Conservation (phyloP, 495 filamentous ascomycete genomes). For the Parmelia sp. region DNA sequence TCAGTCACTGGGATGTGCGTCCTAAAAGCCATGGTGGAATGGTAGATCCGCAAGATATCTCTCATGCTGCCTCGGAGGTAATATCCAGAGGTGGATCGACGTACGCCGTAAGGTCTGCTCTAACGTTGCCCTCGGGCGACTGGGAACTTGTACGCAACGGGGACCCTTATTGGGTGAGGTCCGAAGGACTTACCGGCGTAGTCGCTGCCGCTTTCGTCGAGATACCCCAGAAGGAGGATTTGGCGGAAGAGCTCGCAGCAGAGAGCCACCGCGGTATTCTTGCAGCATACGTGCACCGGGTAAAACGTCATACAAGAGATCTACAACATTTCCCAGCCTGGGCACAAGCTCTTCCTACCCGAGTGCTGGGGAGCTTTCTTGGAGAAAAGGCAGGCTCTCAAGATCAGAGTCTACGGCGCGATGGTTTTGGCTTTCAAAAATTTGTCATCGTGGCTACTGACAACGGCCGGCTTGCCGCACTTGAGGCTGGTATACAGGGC, state of each 20-base stretch:
- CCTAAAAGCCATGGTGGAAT: conserved; percentile 31
- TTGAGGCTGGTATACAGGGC: conserved; percentile 71
- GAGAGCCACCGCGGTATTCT: conserved; percentile 77
- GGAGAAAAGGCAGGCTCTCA: conserved; percentile 38
- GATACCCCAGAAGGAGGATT: conserved; percentile 54
- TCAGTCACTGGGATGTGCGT: conserved; percentile 62
- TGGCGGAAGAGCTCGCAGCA: conserved; percentile 73
- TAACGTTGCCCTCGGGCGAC: conserved; percentile 64
- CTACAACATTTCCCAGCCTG: conserved; percentile 73
- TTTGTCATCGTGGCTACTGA: conserved; percentile 73
- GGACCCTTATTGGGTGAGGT: conserved; percentile 68
- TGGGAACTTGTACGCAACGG: conserved; percentile 83
- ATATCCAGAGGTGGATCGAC: conserved; percentile 55
- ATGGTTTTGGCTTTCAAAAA: conserved; percentile 85
- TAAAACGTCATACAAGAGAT: conserved; percentile 74
- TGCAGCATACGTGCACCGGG: conserved; percentile 78
- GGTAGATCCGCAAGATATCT: conserved; percentile 34
- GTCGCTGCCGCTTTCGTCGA: conserved; percentile 76
- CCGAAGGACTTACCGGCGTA: conserved; percentile 70
- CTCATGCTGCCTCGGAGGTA: conserved; percentile 78
- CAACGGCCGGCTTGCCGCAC: conserved; percentile 68
- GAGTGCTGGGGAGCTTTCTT: conserved; percentile 63
- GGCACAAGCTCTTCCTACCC: conserved; percentile 56
- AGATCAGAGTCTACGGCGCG: conserved; percentile 54
- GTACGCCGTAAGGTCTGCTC: conserved; percentile 71